Conservation (phyloP, 768 basidiomycete species). For the Rickenella mellea region DNA sequence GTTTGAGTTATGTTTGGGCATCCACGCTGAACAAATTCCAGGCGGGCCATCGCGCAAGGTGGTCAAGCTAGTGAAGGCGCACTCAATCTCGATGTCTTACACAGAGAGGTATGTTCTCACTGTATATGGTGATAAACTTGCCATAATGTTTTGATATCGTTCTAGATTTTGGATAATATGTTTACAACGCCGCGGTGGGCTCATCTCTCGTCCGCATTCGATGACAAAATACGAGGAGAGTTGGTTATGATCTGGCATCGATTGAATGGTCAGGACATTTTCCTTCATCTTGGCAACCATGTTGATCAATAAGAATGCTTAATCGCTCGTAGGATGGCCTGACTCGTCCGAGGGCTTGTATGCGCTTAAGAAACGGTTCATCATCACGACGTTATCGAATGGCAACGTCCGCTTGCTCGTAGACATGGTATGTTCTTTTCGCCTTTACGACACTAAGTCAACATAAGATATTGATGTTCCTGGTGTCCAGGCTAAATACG, state of each 20-base stretch:
- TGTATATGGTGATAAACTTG: background rate
- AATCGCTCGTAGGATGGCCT: slow-evolving; percentile 37
- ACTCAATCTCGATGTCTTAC: slow-evolving; percentile 43
- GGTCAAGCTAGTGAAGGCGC: slow-evolving; percentile 37
- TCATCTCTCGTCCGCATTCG: slow-evolving; percentile 34
- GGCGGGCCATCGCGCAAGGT: slow-evolving; percentile 33
- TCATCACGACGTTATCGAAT: slow-evolving; percentile 52
- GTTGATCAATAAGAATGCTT: background rate
- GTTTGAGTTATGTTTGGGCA: background rate
- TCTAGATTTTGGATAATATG: slow-evolving; percentile 49
- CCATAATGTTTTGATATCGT: background rate
- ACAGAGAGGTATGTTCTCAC: slow-evolving; percentile 33
- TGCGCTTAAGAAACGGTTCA: slow-evolving; percentile 37
- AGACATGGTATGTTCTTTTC: slow-evolving; percentile 37
- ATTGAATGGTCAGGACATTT: slow-evolving; percentile 34
- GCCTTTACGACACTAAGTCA: background rate
- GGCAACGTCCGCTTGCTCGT: slow-evolving; percentile 52
- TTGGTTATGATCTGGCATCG: slow-evolving; percentile 52
- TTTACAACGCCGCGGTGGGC: slow-evolving; percentile 41
- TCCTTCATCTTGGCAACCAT: background rate
- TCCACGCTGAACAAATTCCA: slow-evolving; percentile 10
- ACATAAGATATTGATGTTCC: background rate
- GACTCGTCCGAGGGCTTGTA: slow-evolving; percentile 41
- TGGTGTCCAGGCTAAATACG: slow-evolving; percentile 42
- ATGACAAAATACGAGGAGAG: slow-evolving; percentile 30